Evolutionary conservation across 2,329 filamentous ascomycete genomes (phyloP).

Genomic region (Beauveria brongniartii): DNA sequence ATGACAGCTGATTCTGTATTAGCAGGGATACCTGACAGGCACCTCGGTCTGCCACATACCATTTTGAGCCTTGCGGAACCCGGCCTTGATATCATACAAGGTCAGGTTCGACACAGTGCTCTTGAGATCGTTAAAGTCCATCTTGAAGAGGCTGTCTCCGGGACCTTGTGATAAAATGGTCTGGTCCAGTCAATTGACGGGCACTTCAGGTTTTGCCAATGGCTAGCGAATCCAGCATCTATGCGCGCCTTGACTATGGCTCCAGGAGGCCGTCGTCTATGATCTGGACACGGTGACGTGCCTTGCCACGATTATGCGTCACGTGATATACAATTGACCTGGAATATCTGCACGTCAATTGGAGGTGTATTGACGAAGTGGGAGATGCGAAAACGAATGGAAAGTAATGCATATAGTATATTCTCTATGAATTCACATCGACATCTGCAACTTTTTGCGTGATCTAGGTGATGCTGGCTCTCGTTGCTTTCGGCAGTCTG

Average conservation of each 20-base stretch:
- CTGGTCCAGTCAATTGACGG: background rate
- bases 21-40: slow-evolving; percentile 17
- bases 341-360: background rate
- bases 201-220: background rate
- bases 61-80: slow-evolving; percentile 94
- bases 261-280: slow-evolving; percentile 8
- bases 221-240: background rate
- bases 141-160: slow-evolving; percentile 32
- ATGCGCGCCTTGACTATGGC: background rate
- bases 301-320: background rate
- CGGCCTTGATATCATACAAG: slow-evolving; percentile 91
- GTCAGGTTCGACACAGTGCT: slow-evolving; percentile 86
- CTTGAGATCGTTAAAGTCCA: slow-evolving; percentile 82
- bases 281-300: slow-evolving; percentile 11
- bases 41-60: slow-evolving; percentile 45
- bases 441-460: background rate
- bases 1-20: slow-evolving; percentile 64
- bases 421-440: background rate
- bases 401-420: background rate
- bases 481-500: background rate
- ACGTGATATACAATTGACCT: background rate
- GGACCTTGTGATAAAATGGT: background rate
- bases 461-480: background rate
- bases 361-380: background rate
- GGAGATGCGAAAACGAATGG: too few relatives aligned